Conservation (phyloP, 2,329 filamentous ascomycete species). For the Neophaeococcomyces aloes region DNA sequence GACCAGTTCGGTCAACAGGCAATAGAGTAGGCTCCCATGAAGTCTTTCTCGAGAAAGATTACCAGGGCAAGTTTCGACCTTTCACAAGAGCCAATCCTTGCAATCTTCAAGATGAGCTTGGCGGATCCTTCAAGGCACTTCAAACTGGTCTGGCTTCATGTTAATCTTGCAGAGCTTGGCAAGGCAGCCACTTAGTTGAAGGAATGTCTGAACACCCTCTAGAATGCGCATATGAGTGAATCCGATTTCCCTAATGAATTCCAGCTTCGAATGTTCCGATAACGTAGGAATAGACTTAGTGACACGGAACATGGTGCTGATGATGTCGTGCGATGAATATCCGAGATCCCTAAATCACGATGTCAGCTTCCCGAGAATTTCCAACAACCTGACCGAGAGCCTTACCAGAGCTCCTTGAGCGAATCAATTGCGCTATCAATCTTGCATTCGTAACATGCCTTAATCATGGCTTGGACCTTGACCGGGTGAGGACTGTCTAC, state of each 20-base stretch:
- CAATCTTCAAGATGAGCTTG: background rate
- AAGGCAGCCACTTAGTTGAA: constrained; percentile 88
- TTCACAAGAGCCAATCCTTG: too few species aligned
- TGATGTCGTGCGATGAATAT: constrained; percentile 98
- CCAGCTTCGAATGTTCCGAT: constrained; percentile 88
- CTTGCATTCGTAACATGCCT: constrained; percentile 87
- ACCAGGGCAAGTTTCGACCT: too few species aligned
- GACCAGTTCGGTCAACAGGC: too few species aligned
- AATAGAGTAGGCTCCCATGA: too few species aligned
- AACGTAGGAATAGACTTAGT: constrained; percentile 90
- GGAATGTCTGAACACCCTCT: constrained; percentile 90
- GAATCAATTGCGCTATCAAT: constrained; percentile 78
- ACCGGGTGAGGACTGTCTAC: constrained; percentile 95
- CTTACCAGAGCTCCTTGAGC: constrained; percentile 76
- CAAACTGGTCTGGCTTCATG: constrained; percentile 82
- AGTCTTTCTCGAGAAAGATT: too few species aligned
- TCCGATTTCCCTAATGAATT: constrained; percentile 97
- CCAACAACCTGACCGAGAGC: constrained; percentile 4
- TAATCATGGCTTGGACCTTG: constrained; percentile 97
- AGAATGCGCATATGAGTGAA: constrained; percentile 99
- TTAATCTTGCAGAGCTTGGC: constrained; percentile 88
- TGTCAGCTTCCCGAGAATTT: background rate
- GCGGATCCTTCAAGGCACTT: constrained; percentile 25
- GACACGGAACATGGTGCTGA: constrained; percentile 97
- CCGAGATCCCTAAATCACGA: constrained; percentile 54